A percentile compares a stretch with the other conserved stretches of the same genome.
Evolutionary conservation across 2,329 filamentous ascomycete species (phyloP).

Genomic region (Colletotrichum melonis): DNA sequence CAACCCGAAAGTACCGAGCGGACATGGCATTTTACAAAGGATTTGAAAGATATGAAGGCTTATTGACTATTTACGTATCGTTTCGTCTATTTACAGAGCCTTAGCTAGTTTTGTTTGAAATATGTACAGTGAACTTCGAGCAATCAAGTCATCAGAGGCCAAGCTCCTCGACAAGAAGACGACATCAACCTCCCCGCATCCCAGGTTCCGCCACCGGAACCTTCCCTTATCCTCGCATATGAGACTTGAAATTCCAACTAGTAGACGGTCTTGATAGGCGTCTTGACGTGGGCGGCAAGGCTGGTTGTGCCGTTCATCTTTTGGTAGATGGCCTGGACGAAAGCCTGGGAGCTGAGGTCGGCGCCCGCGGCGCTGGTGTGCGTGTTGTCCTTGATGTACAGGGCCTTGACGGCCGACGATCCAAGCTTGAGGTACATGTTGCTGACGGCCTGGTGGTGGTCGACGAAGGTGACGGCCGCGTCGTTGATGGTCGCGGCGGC

Average conservation of each 20-base stretch:
- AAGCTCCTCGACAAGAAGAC: not conserved
- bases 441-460: constrained; percentile 68
- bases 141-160: not conserved
- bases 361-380: constrained; percentile 69
- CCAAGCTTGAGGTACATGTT: constrained; percentile 65
- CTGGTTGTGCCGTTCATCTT: constrained; percentile 44
- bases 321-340: constrained; percentile 48
- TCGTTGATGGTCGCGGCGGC: constrained; percentile 42
- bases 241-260: not conserved
- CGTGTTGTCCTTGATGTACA: constrained; percentile 71
- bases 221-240: not conserved
- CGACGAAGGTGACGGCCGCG: constrained; percentile 63
- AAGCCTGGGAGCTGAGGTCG: constrained; percentile 64
- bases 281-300: constrained; percentile 41
- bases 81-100: not conserved
- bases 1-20: not conserved
- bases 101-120: not conserved
- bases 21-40: not conserved
- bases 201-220: too few relatives aligned
- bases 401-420: constrained; percentile 58
- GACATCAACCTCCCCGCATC: not conserved
- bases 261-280: constrained; percentile 33
- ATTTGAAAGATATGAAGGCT: not conserved
- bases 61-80: not conserved
- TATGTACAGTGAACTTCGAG: not conserved